Evolutionary conservation across 2,329 filamentous ascomycete species (phyloP), one percentile per base, ranked within the genome.

Genomic region (Lomentospora prolificans): DNA sequence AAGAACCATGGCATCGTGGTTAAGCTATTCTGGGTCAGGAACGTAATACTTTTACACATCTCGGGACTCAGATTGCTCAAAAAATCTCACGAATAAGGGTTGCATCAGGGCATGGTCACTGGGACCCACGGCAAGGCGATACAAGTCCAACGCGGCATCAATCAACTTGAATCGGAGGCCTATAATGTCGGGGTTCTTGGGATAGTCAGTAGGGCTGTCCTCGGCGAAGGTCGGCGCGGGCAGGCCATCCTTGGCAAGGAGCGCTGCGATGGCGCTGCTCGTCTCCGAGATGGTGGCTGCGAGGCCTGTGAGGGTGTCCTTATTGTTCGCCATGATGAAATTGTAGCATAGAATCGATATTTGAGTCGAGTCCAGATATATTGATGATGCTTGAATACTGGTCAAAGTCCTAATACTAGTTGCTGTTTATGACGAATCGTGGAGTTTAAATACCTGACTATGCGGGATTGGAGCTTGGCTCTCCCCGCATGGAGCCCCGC

Each of bases 1-100:
- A 3, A 58, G 41, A 7, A 36, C 36, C 17, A 51, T 14, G 9
- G 27, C 50, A 28, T 57, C 55, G 28, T 36, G 28, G 50, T 52
- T 52, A 6, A 33, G 25, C 46, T 50, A 22, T 5, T 41, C 36
- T 8, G 5, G 5, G n/a, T 8, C 36, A 9, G 41, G 19, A 19
- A 25, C 30, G 30, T 39, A 39, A 39, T 5, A n/a, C 19, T 39
- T 17, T n/a, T 39, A 39, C n/a, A n/a, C n/a, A n/a, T n/a, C n/a
- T n/a, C n/a, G n/a, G n/a, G n/a, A n/a, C n/a, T n/a, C n/a, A n/a
- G n/a, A n/a, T n/a, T n/a, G n/a, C n/a, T n/a, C n/a, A n/a, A n/a
- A n/a, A n/a, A n/a, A n/a, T n/a, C 36, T 41, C 17, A 51, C 50
- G n/a, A 31, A n/a, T 3, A 51, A 12, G 3, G 50, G 50, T 6